phyloP scores from a whole-genome alignment of 1,284 basidiomycete species.

The Ceratobasidium sp. region DNA sequence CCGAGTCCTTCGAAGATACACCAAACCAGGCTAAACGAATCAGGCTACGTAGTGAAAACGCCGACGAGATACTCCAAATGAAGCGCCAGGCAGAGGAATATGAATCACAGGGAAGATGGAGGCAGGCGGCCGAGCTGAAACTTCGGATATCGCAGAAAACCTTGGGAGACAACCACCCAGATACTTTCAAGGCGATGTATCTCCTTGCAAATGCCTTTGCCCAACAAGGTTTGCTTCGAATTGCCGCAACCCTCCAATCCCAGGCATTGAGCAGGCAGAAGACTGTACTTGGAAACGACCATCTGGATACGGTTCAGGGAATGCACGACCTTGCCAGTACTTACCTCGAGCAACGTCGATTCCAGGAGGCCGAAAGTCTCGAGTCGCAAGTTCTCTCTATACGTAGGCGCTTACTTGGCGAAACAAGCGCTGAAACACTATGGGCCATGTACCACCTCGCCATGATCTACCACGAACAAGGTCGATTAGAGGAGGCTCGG shows the following conservation, averaged over 20 bases:
- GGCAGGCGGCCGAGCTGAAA: not conserved
- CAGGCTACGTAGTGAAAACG: not conserved
- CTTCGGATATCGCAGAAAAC: not conserved
- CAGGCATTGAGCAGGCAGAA: not conserved
- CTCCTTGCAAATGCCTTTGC: not conserved
- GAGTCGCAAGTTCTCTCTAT: not conserved
- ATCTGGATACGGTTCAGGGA: not conserved
- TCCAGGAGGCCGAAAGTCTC: not conserved
- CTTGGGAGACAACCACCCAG: not conserved
- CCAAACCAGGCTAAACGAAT: not conserved
- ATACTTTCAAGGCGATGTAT: not conserved
- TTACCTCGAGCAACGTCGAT: not conserved
- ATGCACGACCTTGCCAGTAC: conserved; percentile 1
- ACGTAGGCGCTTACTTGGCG: not conserved
- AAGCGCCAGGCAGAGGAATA: not conserved
- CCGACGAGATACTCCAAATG: not conserved
- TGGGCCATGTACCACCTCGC: not conserved
- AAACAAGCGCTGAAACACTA: not conserved
- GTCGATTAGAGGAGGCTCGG: not conserved
- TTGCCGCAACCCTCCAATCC: not conserved
- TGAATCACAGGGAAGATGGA: not conserved
- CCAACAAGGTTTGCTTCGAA: not conserved
- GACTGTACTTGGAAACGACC: no score
- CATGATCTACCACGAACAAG: not conserved
- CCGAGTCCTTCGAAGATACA: not conserved